Conservation (phyloP, 2,329 filamentous ascomycete genomes). For the Macroventuria anomochaeta region DNA sequence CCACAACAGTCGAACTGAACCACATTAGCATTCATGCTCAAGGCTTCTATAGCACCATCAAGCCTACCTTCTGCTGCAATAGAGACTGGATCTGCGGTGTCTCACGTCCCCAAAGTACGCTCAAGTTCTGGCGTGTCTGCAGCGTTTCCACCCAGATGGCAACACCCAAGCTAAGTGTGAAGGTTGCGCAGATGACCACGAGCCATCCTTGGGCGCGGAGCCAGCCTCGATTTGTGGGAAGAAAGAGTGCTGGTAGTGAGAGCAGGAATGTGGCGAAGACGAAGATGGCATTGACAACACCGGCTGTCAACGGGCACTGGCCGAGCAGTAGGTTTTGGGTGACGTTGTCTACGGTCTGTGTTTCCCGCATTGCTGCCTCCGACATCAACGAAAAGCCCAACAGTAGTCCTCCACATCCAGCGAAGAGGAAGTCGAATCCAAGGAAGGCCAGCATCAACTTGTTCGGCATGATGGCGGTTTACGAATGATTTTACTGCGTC, state of each 20-base stretch:
- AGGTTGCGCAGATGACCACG: conserved; percentile 69
- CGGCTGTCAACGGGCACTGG: conserved; percentile 65
- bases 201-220: conserved; percentile 74
- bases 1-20: conserved; percentile 79
- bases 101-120: conserved; percentile 66
- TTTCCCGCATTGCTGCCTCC: conserved; percentile 50
- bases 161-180: conserved; percentile 66
- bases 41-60: conserved; percentile 15
- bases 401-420: conserved; percentile 59
- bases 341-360: conserved; percentile 57
- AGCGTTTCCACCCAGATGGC: conserved; percentile 74
- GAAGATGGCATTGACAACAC: conserved; percentile 74
- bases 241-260: conserved; percentile 74
- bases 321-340: conserved; percentile 60
- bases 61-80: conserved; percentile 70
- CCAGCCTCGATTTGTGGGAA: conserved; percentile 70
- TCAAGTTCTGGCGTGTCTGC: conserved; percentile 68
- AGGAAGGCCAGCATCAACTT: conserved; percentile 61
- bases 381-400: conserved; percentile 61
- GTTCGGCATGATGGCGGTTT: conserved; percentile 55
- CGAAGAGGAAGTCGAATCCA: conserved; percentile 59
- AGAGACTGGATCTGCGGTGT: conserved; percentile 66
- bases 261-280: conserved; percentile 73
- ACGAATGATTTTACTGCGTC: conserved; percentile 19
- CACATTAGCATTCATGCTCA: conserved; percentile 29